Evolutionary conservation across 768 basidiomycete genomes (phyloP).

Genomic region (Mycena galericulata): DNA sequence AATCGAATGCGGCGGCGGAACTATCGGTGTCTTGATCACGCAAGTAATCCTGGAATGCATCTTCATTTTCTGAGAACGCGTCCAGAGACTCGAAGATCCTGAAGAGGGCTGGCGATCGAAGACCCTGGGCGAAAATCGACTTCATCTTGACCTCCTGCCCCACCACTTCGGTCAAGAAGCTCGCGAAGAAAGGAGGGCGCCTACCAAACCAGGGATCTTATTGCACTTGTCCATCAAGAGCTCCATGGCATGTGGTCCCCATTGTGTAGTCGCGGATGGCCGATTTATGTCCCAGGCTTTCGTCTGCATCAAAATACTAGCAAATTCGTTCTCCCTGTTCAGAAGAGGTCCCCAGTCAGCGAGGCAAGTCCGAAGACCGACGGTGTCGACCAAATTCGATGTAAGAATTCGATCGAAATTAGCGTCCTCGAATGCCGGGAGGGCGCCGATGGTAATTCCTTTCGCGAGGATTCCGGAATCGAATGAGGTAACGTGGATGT

Average conservation of each 20-base stretch:
- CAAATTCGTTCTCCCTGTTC: slow-evolving; percentile 41
- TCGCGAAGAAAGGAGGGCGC: background rate
- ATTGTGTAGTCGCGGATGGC: slow-evolving; percentile 4
- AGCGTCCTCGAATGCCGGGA: slow-evolving; percentile 40
- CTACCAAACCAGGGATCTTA: slow-evolving; percentile 33
- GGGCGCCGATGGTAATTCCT: slow-evolving; percentile 39
- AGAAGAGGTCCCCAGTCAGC: slow-evolving; percentile 46
- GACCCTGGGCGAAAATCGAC: slow-evolving; percentile 33
- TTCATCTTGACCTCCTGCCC: slow-evolving; percentile 29
- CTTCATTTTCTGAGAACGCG: slow-evolving; percentile 42
- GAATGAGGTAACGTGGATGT: slow-evolving; percentile 43
- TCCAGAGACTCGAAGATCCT: slow-evolving; percentile 36
- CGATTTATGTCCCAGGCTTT: slow-evolving; percentile 43
- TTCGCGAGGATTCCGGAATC: slow-evolving; percentile 50
- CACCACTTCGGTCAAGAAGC: background rate
- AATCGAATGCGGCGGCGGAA: slow-evolving; percentile 34
- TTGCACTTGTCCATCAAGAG: slow-evolving; percentile 34
- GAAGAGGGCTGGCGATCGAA: slow-evolving; percentile 36
- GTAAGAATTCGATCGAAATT: slow-evolving; percentile 48
- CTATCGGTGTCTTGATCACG: slow-evolving; percentile 33
- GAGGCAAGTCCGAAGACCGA: slow-evolving; percentile 40
- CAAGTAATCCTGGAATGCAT: slow-evolving; percentile 42
- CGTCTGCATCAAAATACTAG: slow-evolving; percentile 44
- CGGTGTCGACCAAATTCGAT: slow-evolving; percentile 41
- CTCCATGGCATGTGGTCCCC: slow-evolving; percentile 29